Evolutionary conservation across 1,139 yeast genomes (phyloP), one percentile per base, ranked within the genome.

Genomic region (Lodderomyces metapsilosis): DNA sequence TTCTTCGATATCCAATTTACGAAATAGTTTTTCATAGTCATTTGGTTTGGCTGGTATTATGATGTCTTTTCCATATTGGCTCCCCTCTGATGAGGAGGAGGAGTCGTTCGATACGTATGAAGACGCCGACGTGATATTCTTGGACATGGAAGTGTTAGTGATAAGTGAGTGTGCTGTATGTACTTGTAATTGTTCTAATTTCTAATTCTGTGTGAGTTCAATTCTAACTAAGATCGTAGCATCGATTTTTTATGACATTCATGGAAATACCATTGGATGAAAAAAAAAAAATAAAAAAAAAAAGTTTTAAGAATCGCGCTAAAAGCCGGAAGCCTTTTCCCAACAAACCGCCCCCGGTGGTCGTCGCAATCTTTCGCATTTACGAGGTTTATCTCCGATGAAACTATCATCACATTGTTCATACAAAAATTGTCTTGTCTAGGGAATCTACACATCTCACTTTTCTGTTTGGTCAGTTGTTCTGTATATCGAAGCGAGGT

Each of bases 1-100:
- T 27, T 71, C 61, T 35, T 72, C 59, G 6, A 74, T 58, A 57
- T 84, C 89, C 30, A 84, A 66, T 44, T 70, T 63, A 22, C 70
- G 60, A 53, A 82, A 78, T 16, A 64, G 48, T 9, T 55, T 47
- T 39, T 59, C 56, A 44, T 64, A 64, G 44, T 63, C 68, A 41
- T 58, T 44, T 2, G 55, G 52, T 34, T 44, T 49, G 9, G 49
- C 43, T 3, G 48, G 49, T 35, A 47, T 45, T 11, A 39, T 32
- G 2, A 46, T 39, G 16, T 39, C 44, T 11, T 42, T 31, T 7
- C 15, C 20, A 22, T 27, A 18, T 18, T 25, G 11, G 11, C 6
- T 15, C 10, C 36, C 35, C 5, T 34, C 36, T n/a, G 18, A n/a
- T 16, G 37, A 21, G 3, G 34, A 23, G 36, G 37, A 21, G 3